Conservation (phyloP, 331 rosid genomes). For the Telfairia occidentalis region DNA sequence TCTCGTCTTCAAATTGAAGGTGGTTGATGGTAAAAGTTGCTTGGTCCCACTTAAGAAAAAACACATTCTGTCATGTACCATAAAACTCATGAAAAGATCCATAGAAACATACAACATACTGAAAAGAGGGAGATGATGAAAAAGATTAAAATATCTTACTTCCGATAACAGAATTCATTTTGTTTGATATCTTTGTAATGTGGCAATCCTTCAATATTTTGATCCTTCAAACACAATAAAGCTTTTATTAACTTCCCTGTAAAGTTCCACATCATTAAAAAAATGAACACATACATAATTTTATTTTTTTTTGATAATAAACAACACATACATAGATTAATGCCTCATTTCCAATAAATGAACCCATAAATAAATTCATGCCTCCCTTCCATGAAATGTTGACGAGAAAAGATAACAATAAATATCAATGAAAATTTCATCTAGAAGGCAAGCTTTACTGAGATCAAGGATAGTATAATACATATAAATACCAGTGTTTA, state of each 20-base stretch:
- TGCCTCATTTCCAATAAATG: too few species aligned
- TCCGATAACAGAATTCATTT: conserved; percentile 61
- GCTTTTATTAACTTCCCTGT: conserved; percentile 12
- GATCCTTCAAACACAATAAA: conserved; percentile 44
- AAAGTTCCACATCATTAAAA: conserved; percentile 1
- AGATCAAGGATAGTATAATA: neutral
- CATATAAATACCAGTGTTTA: neutral
- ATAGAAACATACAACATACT: neutral
- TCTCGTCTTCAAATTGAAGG: neutral
- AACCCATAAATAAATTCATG: neutral
- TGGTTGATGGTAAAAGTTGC: neutral
- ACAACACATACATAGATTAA: too few species aligned
- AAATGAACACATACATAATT: neutral
- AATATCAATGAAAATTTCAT: neutral
- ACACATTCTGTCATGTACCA: neutral
- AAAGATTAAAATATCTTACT: conserved; percentile 24
- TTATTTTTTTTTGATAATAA: too few species aligned
- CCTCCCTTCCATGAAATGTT: neutral
- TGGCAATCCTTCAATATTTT: conserved; percentile 36
- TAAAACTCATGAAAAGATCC: neutral
- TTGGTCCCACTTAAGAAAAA: neutral
- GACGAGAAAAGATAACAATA: neutral
- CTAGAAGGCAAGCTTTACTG: neutral
- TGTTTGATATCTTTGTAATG: conserved; percentile 45
- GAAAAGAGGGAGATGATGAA: conserved; percentile 5